Percentiles rank a stretch among this genome's conserved stretches.
Conservation (phyloP, 164 flowering plant genomes). For the Chimonanthus praecox region DNA sequence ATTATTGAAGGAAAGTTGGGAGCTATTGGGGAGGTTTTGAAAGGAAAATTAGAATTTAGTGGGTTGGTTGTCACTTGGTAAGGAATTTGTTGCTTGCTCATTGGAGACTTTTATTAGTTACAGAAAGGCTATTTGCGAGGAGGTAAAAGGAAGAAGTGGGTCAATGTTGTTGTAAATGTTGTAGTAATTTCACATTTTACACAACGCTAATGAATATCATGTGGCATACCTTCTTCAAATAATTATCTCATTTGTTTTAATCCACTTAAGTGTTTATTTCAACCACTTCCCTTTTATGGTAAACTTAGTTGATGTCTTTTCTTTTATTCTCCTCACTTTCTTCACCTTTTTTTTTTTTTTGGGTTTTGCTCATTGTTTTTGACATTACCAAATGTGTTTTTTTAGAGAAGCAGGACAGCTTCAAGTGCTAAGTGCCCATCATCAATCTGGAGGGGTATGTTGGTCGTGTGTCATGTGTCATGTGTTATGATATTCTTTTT, state of each 20-base stretch:
- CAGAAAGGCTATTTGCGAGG: too few relatives aligned
- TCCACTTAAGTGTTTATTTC: not conserved
- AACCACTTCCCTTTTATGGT: not conserved
- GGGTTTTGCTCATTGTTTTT: not conserved
- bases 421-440: slow-evolving; percentile 91
- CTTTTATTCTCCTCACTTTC: not conserved
- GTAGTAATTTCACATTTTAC: too few relatives aligned
- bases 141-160: too few relatives aligned
- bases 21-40: too few relatives aligned
- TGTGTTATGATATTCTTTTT: not conserved
- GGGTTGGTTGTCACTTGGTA: too few relatives aligned
- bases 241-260: not conserved
- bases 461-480: not conserved
- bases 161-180: too few relatives aligned
- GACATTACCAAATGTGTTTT: not conserved
- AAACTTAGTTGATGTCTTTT: not conserved
- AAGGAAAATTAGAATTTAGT: too few relatives aligned
- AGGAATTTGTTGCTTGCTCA: too few relatives aligned
- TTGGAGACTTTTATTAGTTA: too few relatives aligned
- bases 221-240: too few relatives aligned
- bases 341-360: not conserved
- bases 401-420: slow-evolving; percentile 87
- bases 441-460: slow-evolving; percentile 94
- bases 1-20: too few relatives aligned
- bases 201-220: too few relatives aligned